phyloP scores from a whole-genome alignment of 1,139 yeast species.

The Scheffersomyces insectosa region DNA sequence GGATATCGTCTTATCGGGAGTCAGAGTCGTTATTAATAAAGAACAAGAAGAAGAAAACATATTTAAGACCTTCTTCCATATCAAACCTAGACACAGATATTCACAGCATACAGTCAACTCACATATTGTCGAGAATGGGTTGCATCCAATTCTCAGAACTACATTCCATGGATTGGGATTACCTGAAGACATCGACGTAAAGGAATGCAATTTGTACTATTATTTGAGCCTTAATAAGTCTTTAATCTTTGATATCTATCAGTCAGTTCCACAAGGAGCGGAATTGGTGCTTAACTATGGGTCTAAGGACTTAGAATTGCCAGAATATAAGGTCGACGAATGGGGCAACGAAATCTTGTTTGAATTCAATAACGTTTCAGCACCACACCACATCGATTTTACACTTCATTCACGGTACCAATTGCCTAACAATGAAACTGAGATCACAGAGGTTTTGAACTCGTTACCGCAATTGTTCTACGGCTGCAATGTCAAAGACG shows the following conservation, averaged over 20 bases:
- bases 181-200: conserved; percentile 22
- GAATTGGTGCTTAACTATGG: conserved; percentile 33
- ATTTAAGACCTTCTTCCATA: conserved; percentile 43
- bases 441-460: conserved; percentile 9
- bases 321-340: conserved; percentile 36
- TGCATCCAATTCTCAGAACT: conserved; percentile 37
- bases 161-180: conserved; percentile 10
- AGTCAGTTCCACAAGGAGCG: conserved; percentile 27
- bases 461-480: conserved; percentile 29
- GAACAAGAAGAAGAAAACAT: conserved; percentile 16
- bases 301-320: conserved; percentile 40
- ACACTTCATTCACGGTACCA: conserved; percentile 44
- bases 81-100: conserved; percentile 43
- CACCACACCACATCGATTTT: conserved; percentile 19
- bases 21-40: conserved; percentile 29
- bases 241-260: conserved; percentile 45
- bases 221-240: conserved; percentile 34
- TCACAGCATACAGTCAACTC: conserved; percentile 10
- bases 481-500: conserved; percentile 34
- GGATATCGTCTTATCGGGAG: conserved; percentile 37
- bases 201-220: conserved; percentile 33
- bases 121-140: conserved; percentile 28
- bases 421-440: conserved; percentile 21
- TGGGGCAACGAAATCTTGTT: conserved; percentile 48
- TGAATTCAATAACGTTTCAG: conserved; percentile 19